These are phyloP conservation scores for Mycena maculata DNA, from an alignment of 768 basidiomycete species.

Conservation along the genomic window DNA sequence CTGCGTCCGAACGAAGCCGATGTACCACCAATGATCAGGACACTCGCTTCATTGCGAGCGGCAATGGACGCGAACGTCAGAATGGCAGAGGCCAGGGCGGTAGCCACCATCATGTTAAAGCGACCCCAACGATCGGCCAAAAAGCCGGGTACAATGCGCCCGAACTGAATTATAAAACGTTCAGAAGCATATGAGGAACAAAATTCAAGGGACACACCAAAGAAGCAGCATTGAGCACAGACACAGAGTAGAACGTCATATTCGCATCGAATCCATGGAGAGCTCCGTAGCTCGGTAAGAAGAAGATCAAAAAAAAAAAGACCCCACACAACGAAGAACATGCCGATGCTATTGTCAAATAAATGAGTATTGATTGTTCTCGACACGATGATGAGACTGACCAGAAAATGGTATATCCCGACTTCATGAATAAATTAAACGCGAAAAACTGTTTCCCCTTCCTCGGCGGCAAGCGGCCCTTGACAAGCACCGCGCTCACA, in stretches of 20 bases:
- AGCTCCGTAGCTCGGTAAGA: slow-evolving; percentile 33
- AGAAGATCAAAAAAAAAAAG: slow-evolving; percentile 35
- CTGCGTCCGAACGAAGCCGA: neutral
- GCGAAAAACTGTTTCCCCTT: slow-evolving; percentile 31
- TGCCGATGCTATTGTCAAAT: slow-evolving; percentile 7
- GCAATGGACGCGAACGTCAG: slow-evolving; percentile 34
- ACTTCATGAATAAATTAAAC: slow-evolving; percentile 25
- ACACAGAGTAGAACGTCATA: slow-evolving; percentile 37
- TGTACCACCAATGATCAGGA: slow-evolving; percentile 24
- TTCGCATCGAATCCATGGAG: slow-evolving; percentile 33
- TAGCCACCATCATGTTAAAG: slow-evolving; percentile 31
- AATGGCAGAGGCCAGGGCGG: slow-evolving; percentile 21
- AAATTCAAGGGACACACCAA: slow-evolving; percentile 25
- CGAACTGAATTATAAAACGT: slow-evolving; percentile 1
- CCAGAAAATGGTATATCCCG: slow-evolving; percentile 34
- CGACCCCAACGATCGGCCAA: slow-evolving; percentile 36
- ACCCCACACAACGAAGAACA: slow-evolving; percentile 20
- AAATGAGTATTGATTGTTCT: neutral
- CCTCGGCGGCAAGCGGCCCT: slow-evolving; percentile 30
- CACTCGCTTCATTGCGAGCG: slow-evolving; percentile 31
- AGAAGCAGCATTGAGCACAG: slow-evolving; percentile 35
- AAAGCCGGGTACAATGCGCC: slow-evolving; percentile 28
- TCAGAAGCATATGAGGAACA: neutral
- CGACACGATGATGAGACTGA: slow-evolving; percentile 8
- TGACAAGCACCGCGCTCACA: slow-evolving; percentile 27